Conservation (phyloP, 257 asterid genomes). For the Penstemon newberryi region DNA sequence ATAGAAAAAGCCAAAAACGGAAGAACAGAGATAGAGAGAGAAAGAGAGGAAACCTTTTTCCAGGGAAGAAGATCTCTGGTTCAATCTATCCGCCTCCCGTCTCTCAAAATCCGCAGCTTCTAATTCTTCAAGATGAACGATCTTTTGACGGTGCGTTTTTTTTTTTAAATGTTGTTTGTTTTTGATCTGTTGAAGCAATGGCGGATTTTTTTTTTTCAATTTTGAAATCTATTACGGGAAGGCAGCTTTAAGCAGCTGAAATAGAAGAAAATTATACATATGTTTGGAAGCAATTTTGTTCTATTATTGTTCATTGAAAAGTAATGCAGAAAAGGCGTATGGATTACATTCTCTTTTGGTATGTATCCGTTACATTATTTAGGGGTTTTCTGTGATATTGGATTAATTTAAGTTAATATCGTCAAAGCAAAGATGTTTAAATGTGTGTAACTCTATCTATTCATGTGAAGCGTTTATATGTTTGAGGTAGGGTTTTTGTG, state of each 20-base stretch:
- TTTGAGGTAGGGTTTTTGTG: conserved; percentile 1
- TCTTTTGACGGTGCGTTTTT: conserved; percentile 60
- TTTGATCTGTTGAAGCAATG: conserved; percentile 32
- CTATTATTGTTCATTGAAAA: conserved; percentile 11
- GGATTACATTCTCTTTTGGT: conserved; percentile 19
- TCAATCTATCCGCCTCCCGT: conserved; percentile 35
- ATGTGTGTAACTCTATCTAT: conserved; percentile 11
- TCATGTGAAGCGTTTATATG: not conserved
- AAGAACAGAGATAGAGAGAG: conserved; percentile 30
- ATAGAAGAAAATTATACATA: not conserved
- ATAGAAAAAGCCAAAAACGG: not conserved
- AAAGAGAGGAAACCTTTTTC: conserved; percentile 19
- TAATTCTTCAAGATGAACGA: conserved; percentile 59
- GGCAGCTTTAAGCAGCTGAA: conserved; percentile 39
- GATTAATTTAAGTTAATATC: conserved; percentile 1
- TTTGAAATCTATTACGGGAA: conserved; percentile 21
- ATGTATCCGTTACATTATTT: conserved; percentile 1
- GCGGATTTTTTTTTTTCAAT: conserved; percentile 14
- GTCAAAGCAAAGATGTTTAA: conserved; percentile 11
- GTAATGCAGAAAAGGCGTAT: conserved; percentile 8
- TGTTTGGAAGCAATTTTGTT: not conserved
- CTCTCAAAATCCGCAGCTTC: conserved; percentile 29
- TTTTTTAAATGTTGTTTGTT: conserved; percentile 22
- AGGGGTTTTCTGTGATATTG: conserved; percentile 14
- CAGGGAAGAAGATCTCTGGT: conserved; percentile 32